A percentile compares a stretch with the other conserved stretches of the same genome.
Conservation (phyloP, 352 stramenopile genomes). For the Aphanomyces invadans region DNA sequence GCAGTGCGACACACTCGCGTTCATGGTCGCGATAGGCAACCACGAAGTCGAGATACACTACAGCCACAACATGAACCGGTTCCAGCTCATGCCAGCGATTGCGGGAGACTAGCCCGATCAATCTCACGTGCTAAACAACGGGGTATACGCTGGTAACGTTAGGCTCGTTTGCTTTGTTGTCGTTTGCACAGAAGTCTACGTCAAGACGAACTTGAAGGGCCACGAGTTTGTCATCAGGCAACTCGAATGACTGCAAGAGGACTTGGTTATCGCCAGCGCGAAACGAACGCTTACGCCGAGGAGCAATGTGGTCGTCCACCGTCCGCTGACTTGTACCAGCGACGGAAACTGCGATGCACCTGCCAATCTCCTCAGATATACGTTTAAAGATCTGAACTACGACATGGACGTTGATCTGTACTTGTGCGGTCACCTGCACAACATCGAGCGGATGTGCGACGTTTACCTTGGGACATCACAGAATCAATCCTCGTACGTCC, state of each 20-base stretch:
- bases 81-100: slow-evolving; percentile 77
- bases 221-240: slow-evolving; percentile 44
- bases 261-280: slow-evolving; percentile 51
- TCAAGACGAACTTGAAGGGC: slow-evolving; percentile 48
- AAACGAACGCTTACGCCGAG: slow-evolving; percentile 63
- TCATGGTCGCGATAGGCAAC: slow-evolving; percentile 88
- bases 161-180: slow-evolving; percentile 83
- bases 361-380: slow-evolving; percentile 46
- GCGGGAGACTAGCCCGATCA: slow-evolving; percentile 43
- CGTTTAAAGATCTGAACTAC: slow-evolving; percentile 76
- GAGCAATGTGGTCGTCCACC: slow-evolving; percentile 80
- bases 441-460: slow-evolving; percentile 85
- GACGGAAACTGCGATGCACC: slow-evolving; percentile 55
- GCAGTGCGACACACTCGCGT: slow-evolving; percentile 70
- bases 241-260: slow-evolving; percentile 53
- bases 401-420: slow-evolving; percentile 78
- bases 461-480: slow-evolving; percentile 53
- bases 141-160: slow-evolving; percentile 84
- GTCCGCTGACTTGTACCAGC: slow-evolving; percentile 84
- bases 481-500: slow-evolving; percentile 85
- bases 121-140: slow-evolving; percentile 64
- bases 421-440: slow-evolving; percentile 85
- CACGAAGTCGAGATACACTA: slow-evolving; percentile 84
- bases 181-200: slow-evolving; percentile 86
- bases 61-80: slow-evolving; percentile 79